Conservation (phyloP, 495 filamentous ascomycete species). For the Aspergillus wentii region DNA sequence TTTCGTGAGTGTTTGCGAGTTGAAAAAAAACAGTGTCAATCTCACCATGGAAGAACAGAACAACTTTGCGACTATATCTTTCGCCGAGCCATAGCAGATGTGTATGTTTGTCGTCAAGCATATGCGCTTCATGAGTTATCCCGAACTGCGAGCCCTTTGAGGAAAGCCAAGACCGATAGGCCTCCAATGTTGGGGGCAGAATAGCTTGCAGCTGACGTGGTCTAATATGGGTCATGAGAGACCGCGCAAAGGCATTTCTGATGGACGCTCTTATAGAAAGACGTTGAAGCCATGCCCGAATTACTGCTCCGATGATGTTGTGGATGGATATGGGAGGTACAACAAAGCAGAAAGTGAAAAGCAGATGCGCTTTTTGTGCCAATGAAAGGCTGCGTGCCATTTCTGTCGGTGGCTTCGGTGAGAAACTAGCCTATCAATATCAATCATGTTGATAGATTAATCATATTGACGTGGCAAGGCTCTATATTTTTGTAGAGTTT, state of each 20-base stretch:
- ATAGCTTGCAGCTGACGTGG: slow-evolving; percentile 11
- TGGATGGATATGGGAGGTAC: no score
- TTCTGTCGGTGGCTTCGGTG: no score
- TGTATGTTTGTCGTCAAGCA: slow-evolving; percentile 8
- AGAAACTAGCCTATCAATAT: no score
- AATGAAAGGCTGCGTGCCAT: no score
- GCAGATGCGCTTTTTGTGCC: no score
- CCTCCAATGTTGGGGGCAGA: slow-evolving; percentile 13
- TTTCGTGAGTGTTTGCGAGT: neutral
- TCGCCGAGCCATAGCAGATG: slow-evolving; percentile 11
- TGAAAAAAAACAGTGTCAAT: neutral
- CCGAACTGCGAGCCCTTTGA: neutral
- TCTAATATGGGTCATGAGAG: slow-evolving; percentile 12
- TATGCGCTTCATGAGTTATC: slow-evolving; percentile 1
- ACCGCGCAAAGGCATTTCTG: slow-evolving; percentile 12
- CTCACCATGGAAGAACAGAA: slow-evolving; percentile 19
- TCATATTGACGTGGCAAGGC: no score
- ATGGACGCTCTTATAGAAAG: slow-evolving; percentile 7
- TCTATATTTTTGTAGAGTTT: no score
- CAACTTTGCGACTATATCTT: slow-evolving; percentile 7
- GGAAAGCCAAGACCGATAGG: slow-evolving; percentile 11
- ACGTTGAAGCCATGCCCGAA: slow-evolving; percentile 11
- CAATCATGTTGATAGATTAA: no score
- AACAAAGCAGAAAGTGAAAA: no score
- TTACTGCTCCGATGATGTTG: no score